These are phyloP conservation scores for Ogataea minuta DNA, from an alignment of 805 yeast genomes.

Conservation along the genomic window DNA sequence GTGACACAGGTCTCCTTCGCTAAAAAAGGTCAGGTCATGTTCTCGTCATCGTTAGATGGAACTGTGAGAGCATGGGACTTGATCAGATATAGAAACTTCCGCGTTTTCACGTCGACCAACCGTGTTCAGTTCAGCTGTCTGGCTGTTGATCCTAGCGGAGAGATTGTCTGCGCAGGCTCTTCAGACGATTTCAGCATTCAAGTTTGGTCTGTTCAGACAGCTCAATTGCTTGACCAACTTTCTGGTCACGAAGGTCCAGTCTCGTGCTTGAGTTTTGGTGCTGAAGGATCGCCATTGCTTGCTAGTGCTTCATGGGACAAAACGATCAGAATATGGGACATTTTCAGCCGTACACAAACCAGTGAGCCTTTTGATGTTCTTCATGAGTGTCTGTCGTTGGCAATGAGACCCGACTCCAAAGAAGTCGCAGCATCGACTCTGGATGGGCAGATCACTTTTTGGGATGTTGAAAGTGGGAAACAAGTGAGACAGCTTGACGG, in stretches of 20 bases:
- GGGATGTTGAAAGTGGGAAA: conserved; percentile 78
- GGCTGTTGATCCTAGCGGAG: conserved; percentile 97
- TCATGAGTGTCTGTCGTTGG: conserved; percentile 78
- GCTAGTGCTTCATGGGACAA: conserved; percentile 97
- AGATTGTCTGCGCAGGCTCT: conserved; percentile 93
- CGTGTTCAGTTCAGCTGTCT: conserved; percentile 82
- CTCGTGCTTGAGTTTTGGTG: conserved; percentile 81
- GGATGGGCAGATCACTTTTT: conserved; percentile 82
- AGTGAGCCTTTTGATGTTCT: conserved; percentile 88
- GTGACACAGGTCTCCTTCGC: conserved; percentile 89
- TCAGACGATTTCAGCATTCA: conserved; percentile 85
- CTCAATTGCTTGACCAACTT: conserved; percentile 82
- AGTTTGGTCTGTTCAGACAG: conserved; percentile 97
- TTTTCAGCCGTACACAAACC: conserved; percentile 80
- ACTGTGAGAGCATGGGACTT: conserved; percentile 98
- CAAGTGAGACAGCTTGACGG: conserved; percentile 86
- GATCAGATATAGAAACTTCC: conserved; percentile 86
- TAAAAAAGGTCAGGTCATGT: conserved; percentile 84
- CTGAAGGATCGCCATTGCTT: conserved; percentile 61
- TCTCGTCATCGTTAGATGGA: conserved; percentile 91
- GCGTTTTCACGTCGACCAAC: conserved; percentile 90
- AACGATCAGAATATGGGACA: conserved; percentile 89
- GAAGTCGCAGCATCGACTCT: conserved; percentile 84
- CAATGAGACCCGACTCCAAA: conserved; percentile 91
- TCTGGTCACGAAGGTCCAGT: conserved; percentile 97